Percentiles rank a stretch among this genome's conserved stretches.
Conservation (phyloP, 306 rosid genomes). For the Hylodesmum podocarpum region DNA sequence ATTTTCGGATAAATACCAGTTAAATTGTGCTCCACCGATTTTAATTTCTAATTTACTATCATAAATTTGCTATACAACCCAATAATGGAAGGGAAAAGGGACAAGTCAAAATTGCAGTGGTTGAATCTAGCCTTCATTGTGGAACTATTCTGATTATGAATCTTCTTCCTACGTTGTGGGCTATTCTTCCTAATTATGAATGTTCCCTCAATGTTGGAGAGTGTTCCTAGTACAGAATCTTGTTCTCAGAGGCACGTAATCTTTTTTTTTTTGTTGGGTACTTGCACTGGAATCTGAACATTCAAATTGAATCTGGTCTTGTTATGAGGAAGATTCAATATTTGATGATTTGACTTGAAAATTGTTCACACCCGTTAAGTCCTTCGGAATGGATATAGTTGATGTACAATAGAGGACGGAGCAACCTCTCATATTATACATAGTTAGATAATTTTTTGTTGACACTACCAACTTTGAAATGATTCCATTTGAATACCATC, state of each 20-base stretch:
- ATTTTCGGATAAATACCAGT: neutral
- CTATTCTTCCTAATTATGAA: constrained; percentile 27
- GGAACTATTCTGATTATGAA: constrained; percentile 7
- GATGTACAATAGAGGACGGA: neutral
- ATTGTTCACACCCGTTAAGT: neutral
- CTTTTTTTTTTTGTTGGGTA: neutral
- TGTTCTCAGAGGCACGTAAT: neutral
- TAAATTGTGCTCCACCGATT: neutral
- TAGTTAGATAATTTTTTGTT: no score
- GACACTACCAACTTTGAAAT: no score
- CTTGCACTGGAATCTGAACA: no score
- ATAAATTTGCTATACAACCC: neutral
- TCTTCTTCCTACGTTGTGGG: neutral
- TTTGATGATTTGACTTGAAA: neutral
- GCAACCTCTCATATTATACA: neutral
- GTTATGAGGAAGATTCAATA: neutral
- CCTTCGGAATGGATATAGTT: neutral
- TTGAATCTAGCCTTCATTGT: constrained; percentile 32
- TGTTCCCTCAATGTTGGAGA: constrained; percentile 8
- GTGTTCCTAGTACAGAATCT: constrained; percentile 18
- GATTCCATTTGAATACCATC: no score
- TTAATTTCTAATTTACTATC: neutral
- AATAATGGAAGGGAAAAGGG: neutral
- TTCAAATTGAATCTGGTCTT: constrained; percentile 17
- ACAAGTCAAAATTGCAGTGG: neutral